A percentile compares a stretch with the other conserved stretches of the same genome.
These are phyloP conservation scores for Annona cherimola DNA, from an alignment of 164 flowering plant genomes.

Conservation along the genomic window DNA sequence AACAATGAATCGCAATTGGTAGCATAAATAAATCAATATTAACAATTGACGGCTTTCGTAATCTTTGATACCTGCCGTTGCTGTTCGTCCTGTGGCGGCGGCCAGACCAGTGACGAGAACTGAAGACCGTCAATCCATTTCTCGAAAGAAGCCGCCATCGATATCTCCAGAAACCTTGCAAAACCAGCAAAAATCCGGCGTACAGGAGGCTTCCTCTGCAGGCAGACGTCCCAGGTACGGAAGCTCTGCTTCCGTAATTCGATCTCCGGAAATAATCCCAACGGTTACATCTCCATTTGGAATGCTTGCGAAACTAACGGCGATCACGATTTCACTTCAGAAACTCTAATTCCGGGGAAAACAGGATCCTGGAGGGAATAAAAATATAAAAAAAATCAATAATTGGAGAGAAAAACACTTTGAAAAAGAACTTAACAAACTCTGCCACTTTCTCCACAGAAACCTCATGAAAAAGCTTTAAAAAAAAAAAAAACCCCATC, in stretches of 20 bases:
- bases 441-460: too few species aligned
- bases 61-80: slow-evolving; percentile 59
- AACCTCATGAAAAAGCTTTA: too few species aligned
- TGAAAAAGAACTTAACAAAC: too few species aligned
- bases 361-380: too few species aligned
- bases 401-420: too few species aligned
- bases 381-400: too few species aligned
- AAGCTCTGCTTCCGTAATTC: slow-evolving; percentile 34
- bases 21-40: not conserved
- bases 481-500: too few species aligned
- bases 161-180: not conserved
- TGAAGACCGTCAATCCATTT: slow-evolving; percentile 92
- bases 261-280: slow-evolving; percentile 23
- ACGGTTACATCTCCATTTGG: too few species aligned
- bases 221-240: slow-evolving; percentile 28
- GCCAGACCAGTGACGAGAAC: slow-evolving; percentile 83
- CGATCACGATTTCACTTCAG: too few species aligned
- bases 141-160: slow-evolving; percentile 54
- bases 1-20: not conserved
- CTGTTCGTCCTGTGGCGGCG: slow-evolving; percentile 66
- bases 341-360: too few species aligned
- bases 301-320: too few species aligned
- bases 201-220: not conserved
- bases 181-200: not conserved
- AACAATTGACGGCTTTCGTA: not conserved